Evolutionary conservation across 2,329 filamentous ascomycete genomes (phyloP), one percentile per base, ranked within the genome.

Genomic region (Apiospora koreana): DNA sequence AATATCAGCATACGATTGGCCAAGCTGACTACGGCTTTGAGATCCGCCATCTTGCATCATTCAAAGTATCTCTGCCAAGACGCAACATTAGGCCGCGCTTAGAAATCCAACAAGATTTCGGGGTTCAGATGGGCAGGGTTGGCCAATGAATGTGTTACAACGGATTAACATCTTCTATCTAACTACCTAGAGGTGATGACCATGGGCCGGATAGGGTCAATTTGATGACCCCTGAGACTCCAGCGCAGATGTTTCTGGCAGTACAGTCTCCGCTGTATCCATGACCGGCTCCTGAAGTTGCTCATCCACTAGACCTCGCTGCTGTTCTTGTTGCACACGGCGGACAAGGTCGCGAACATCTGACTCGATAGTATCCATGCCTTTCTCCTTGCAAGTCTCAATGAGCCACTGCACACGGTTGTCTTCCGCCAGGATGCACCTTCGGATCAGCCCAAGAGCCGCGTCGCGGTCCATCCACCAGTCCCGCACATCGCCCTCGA

Each of bases 381-480:
- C 72, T 66, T 77, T 75, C 68, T 72, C 72, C 67, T 73, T 75
- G 35, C 78, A 80, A 69, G 77, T 75, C n/a, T 77, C 76, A 23
- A 82, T 74, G 9, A 84, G 70, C 16, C 65, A 68, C 72, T 77
- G 78, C 41, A 79, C 77, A 58, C 81, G 77, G 2, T 73, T 68
- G 70, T 84, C 81, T 64, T 77, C 74, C 8, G 77, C 77, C 41
- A 75, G 70, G 66, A 81, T 76, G 70, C 81, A 81, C 43, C 80
- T 77, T 67, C 75, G 73, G 12, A 81, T 74, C 54, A 84, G 78
- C 10, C 75, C 77, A 10, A 79, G 66, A 9, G 81, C 77, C 0
- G 81, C 78, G 43, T 69, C 73, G 62, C 72, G 75, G 72, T 75
- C 78, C 46, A 82, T 74, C 80, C 80, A 83, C 68, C 73, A 76